phyloP scores from a whole-genome alignment of 2,329 filamentous ascomycete species.

The Verticillium zaregamsianum region DNA sequence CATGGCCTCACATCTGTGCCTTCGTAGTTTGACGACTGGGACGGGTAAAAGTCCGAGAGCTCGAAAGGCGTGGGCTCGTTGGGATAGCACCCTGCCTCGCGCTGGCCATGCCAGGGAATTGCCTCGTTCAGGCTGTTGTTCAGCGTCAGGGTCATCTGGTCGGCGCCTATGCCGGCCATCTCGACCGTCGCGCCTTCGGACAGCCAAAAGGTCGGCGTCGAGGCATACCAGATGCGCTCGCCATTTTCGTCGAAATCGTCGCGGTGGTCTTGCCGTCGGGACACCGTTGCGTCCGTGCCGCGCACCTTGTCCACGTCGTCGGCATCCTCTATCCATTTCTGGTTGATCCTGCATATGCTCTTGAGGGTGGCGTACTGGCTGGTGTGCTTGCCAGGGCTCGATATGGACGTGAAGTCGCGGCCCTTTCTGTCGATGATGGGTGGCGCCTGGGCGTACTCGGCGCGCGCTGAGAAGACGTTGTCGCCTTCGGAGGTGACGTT shows the following conservation, averaged over 20 bases:
- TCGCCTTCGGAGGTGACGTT: constrained; percentile 6
- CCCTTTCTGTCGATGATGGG: background rate
- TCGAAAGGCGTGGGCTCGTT: constrained; percentile 3
- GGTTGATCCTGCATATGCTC: constrained; percentile 9
- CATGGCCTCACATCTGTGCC: background rate
- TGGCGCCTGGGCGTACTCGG: constrained; percentile 6
- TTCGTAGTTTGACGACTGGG: background rate
- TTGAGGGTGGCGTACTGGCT: constrained; percentile 14
- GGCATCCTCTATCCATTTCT: background rate
- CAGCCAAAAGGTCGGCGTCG: constrained; percentile 11
- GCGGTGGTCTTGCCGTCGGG: background rate
- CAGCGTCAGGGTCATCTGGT: constrained; percentile 7
- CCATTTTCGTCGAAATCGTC: background rate
- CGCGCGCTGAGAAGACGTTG: constrained; percentile 5
- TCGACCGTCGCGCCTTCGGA: constrained; percentile 7
- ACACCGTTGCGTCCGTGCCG: background rate
- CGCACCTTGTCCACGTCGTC: background rate
- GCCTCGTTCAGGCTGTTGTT: constrained; percentile 5
- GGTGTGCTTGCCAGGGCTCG: background rate
- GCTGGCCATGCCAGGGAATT: background rate
- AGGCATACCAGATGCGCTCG: background rate
- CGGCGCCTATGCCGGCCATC: constrained; percentile 8
- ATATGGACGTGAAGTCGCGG: background rate
- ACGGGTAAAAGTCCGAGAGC: constrained; percentile 4
- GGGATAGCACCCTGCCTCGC: background rate